phyloP scores from a whole-genome alignment of 2,329 filamentous ascomycete genomes.

The Paramyrothecium sp. region DNA sequence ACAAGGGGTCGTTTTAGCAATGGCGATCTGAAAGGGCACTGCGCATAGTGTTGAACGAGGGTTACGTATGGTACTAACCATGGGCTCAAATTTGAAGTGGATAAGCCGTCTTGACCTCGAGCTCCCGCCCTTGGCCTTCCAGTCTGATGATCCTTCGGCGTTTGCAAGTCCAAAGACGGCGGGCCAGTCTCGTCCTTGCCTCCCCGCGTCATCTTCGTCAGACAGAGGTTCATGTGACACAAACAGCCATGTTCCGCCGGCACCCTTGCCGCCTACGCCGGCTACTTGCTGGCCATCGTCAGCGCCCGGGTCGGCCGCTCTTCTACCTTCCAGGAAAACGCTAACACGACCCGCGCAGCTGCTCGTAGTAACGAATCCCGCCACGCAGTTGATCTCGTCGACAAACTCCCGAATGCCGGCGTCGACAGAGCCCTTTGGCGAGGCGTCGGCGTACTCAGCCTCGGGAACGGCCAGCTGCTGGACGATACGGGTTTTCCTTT shows the following conservation, averaged over 20 bases:
- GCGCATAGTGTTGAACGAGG: conserved; percentile 7
- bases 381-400: conserved; percentile 69
- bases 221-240: conserved; percentile 77
- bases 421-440: conserved; percentile 87
- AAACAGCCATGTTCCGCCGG: conserved; percentile 80
- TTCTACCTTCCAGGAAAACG: conserved; percentile 81
- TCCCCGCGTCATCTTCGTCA: conserved; percentile 19
- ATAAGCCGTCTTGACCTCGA: conserved; percentile 50
- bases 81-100: conserved; percentile 91
- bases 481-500: conserved; percentile 73
- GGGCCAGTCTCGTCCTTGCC: conserved; percentile 22
- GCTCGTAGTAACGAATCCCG: conserved; percentile 85
- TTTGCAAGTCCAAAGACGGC: conserved; percentile 23
- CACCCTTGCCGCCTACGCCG: conserved; percentile 79
- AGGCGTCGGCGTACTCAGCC: conserved; percentile 75
- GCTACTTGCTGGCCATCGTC: conserved; percentile 38
- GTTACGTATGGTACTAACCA: conserved; percentile 63
- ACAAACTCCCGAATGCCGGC: conserved; percentile 75
- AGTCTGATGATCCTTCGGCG: conserved; percentile 20
- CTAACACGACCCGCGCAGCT: conserved; percentile 87
- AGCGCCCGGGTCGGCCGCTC: conserved; percentile 23
- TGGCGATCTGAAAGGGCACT: background rate
- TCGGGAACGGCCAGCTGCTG: conserved; percentile 66
- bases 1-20: conserved; percentile 2
- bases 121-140: conserved; percentile 2